These are phyloP conservation scores for Xylariomycetidae sp. DNA, from an alignment of 2,329 filamentous ascomycete species.

Conservation along the genomic window DNA sequence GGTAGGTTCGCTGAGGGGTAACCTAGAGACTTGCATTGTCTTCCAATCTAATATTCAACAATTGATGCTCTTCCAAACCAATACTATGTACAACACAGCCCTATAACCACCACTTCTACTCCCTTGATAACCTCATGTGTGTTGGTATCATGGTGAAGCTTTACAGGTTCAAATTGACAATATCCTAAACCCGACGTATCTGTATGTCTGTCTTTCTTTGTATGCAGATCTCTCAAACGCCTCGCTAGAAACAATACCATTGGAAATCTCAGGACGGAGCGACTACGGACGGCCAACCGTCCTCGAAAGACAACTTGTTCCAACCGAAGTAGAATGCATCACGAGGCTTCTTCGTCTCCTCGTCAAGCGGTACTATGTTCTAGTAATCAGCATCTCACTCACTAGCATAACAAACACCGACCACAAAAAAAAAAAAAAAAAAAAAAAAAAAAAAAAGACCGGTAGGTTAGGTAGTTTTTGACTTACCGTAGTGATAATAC, in stretches of 20 bases:
- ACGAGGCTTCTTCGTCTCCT: conserved; percentile 8
- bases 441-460: background rate
- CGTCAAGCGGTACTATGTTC: conserved; percentile 14
- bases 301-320: conserved; percentile 19
- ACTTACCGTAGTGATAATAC: conserved; percentile 20
- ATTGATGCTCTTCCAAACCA: too few relatives aligned
- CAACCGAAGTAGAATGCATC: conserved; percentile 15
- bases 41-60: too few relatives aligned
- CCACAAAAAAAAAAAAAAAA: background rate
- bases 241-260: conserved; percentile 1
- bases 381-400: background rate
- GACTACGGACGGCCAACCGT: conserved; percentile 16
- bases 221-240: background rate
- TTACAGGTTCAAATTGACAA: too few relatives aligned
- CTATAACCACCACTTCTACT: too few relatives aligned
- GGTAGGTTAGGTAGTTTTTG: too few relatives aligned
- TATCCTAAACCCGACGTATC: too few relatives aligned
- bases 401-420: background rate
- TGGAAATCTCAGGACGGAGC: background rate
- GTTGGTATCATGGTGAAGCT: too few relatives aligned
- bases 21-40: too few relatives aligned
- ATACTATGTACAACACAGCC: too few relatives aligned
- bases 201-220: too few relatives aligned
- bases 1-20: too few relatives aligned
- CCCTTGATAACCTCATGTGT: too few relatives aligned